Evolutionary conservation across 257 asterid genomes (phyloP), one percentile per base, ranked within the genome.

Genomic region (Primulina huaijiensis): DNA sequence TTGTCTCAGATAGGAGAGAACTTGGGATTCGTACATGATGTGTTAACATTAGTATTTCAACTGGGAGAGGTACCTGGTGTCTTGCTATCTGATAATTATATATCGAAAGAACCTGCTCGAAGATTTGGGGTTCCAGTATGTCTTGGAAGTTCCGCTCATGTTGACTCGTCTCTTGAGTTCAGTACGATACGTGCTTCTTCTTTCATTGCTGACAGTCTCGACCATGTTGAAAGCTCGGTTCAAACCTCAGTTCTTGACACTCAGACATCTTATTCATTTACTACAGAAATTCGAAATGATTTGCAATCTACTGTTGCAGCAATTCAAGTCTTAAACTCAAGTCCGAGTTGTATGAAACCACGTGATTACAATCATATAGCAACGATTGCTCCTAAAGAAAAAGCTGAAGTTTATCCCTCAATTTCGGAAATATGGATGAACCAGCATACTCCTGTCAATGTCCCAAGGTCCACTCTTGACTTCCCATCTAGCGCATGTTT

Each of bases 1-100:
- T 4, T 77, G 70, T 81, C 75, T 69, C 88, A 92, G 98, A 83
- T 92, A 69, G 72, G 75, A 81, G 98, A 90, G 86, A 84, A 90
- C 68, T 21, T 72, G 55, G 88, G 80, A 71, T 87, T 92, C 71
- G 65, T 92, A 31, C 83, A 85, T 60, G 89, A 90, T 12, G 97
- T 85, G 69, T 77, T 76, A 58, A 73, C 82, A 52, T 75, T 90
- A 66, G 40, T 92, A 76, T 82, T 67, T 79, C 91, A 90, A 71
- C 86, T 88, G 43, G 95, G 96, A 53, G 77, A 85, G 71, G 85
- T 81, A 29, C 84, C 93, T n/a, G 89, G 87, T 3, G 80, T 79
- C 67, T 70, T 83, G 76, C 75, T 79, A 21, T 77, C 95, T 25
- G 83, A 85, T 69, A 79, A 83, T 60, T 78, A 81, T 64, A 76